Base-by-base conservation (phyloP, 805 yeast species). In the Metschnikowia vanudenii region DNA sequence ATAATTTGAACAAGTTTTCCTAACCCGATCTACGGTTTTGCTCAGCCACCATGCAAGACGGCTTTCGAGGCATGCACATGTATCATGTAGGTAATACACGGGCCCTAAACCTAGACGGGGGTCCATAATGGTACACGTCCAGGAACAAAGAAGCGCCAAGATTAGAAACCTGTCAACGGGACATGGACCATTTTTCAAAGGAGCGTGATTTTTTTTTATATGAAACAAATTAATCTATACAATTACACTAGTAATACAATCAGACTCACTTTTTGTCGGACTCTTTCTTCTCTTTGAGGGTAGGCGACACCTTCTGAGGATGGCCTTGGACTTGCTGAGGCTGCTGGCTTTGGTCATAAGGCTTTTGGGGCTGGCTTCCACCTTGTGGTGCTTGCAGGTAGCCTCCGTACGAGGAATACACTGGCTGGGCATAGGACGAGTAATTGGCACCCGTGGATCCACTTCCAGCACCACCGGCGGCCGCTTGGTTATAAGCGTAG, bases 401-500 rank as follows among this genome's bases (percentile, higher is more conserved):
- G 13, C 46, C 53, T 14, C 50, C 45, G 36, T 55, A 55, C 13
- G 51, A 42, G 10, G 54, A 44, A 39, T 53, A 53, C 13, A 50
- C 45, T 12, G 57, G 56, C 37, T 53, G 58, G 4, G 50, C 42
- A 35, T 55, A 55, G 4, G 51, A 46, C 37, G 58, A 51, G 48
- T 55, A 55, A 50, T 38, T 50, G 36, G 41, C 48, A 18, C 45
- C 43, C 11, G 49, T 18, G 12, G 41, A 37, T 3, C 42, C 53
- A 1, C 45, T 37, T 19, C 38, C 42, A 13, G 39, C 47, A 13
- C 38, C 52, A 16, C 39, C 40, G n/a, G 52, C 30, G 11, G 41
- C 50, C 11, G 47, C 52, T 43, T 51, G 58, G 51, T 55, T 79
- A 49, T 83, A 80, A 14, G 67, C 72, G 14, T 80, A 73, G 58